A percentile compares a stretch with the other conserved stretches of the same genome.
These are phyloP conservation scores for Daucus carota DNA, from an alignment of 129 eudicot genomes.

Conservation along the genomic window DNA sequence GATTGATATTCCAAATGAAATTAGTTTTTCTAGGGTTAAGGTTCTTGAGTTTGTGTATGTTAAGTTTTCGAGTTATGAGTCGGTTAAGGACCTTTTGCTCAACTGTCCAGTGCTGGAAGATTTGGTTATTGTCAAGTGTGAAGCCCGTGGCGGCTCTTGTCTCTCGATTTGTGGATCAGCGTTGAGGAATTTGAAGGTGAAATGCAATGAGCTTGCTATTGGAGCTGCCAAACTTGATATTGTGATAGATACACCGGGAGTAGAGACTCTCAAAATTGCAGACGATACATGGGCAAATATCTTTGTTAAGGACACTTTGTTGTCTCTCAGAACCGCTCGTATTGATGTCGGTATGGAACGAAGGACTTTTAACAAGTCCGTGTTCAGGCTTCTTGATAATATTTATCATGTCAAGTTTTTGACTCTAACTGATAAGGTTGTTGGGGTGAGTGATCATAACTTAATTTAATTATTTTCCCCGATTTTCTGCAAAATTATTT, in stretches of 20 bases:
- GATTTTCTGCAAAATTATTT: background rate
- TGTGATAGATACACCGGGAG: background rate
- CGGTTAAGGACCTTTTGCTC: background rate
- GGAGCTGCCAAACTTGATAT: background rate
- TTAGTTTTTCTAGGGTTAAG: background rate
- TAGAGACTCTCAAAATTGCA: background rate
- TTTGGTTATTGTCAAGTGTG: background rate
- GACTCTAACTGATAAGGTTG: background rate
- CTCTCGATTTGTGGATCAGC: background rate
- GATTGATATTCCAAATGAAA: background rate
- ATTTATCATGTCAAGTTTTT: constrained; percentile 3
- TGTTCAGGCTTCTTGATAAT: constrained; percentile 1
- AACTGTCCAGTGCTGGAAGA: constrained; percentile 1
- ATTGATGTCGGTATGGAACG: background rate
- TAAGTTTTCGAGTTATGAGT: background rate
- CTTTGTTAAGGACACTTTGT: background rate
- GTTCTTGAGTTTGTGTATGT: background rate
- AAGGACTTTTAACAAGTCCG: background rate
- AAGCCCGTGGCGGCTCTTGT: background rate
- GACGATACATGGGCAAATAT: background rate
- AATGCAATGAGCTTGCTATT: background rate
- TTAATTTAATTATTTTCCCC: background rate
- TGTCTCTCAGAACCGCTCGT: background rate
- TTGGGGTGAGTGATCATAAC: background rate
- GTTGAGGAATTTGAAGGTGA: background rate